Evolutionary conservation across 495 filamentous ascomycete genomes (phyloP).

Genomic region (Durotheca rogersii): DNA sequence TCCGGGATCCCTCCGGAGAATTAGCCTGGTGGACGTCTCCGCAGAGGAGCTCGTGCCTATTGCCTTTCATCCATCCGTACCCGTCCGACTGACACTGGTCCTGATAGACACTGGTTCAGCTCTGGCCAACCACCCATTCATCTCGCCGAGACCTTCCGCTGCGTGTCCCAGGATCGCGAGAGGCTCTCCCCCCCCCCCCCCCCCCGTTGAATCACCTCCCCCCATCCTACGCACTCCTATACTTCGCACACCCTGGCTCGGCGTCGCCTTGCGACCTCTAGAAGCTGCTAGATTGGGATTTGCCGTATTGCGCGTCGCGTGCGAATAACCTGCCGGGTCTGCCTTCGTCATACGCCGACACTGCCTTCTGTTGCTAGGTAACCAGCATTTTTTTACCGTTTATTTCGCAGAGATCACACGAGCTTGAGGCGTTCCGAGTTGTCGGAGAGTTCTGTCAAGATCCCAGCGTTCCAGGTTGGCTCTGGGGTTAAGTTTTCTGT

Average conservation of each 20-base stretch:
- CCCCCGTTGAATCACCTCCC: conserved; percentile 24
- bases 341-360: neutral
- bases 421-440: no score
- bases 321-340: conserved; percentile 7
- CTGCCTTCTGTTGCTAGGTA: neutral
- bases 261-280: conserved; percentile 7
- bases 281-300: conserved; percentile 23
- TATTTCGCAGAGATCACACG: no score
- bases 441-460: conserved; percentile 16
- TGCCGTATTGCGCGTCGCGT: conserved; percentile 27
- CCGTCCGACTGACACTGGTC: neutral
- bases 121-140: conserved; percentile 14
- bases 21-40: conserved; percentile 19
- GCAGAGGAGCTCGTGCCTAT: conserved; percentile 3
- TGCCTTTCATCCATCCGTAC: conserved; percentile 2
- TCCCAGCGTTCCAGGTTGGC: conserved; percentile 11
- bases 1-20: conserved; percentile 3
- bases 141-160: conserved; percentile 13
- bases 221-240: no score
- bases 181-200: no score
- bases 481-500: conserved; percentile 18
- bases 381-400: no score
- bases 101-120: conserved; percentile 13
- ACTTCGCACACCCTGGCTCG: conserved; percentile 18
- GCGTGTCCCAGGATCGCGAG: conserved; percentile 14